Evolutionary conservation across 352 stramenopile species (phyloP).

Genomic region (Pseudoperonospora humuli): DNA sequence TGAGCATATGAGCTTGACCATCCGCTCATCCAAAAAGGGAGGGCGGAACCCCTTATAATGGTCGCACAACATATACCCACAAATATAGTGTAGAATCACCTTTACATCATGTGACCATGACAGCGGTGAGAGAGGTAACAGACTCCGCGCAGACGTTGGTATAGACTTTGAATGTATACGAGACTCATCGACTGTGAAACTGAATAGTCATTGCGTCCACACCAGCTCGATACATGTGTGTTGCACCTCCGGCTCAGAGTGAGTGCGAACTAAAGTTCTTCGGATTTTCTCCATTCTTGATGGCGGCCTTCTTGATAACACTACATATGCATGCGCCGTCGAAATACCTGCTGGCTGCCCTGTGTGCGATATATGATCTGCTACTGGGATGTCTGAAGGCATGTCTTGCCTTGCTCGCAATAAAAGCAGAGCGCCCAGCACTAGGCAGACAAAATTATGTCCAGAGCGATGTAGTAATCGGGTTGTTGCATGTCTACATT

Average conservation of each 20-base stretch:
- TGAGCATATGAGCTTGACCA: no score
- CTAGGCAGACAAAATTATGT: constrained; percentile 5
- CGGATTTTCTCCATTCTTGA: background rate
- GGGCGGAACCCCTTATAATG: constrained; percentile 2
- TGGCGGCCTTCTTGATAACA: constrained; percentile 1
- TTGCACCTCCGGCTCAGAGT: background rate
- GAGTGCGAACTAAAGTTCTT: constrained; percentile 4
- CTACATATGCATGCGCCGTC: background rate
- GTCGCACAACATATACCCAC: constrained; percentile 3
- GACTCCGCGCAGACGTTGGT: constrained; percentile 5
- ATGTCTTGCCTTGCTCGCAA: background rate
- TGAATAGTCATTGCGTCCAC: constrained; percentile 6
- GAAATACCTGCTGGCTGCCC: constrained; percentile 1
- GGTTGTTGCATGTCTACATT: constrained; percentile 1
- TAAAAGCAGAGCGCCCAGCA: constrained; percentile 3
- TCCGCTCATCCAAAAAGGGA: no score
- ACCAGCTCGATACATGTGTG: no score
- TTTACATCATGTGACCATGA: background rate
- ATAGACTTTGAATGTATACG: constrained; percentile 4
- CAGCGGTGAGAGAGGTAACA: background rate
- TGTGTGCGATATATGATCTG: background rate
- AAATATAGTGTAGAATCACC: constrained; percentile 4
- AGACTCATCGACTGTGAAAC: constrained; percentile 5
- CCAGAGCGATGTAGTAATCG: constrained; percentile 3
- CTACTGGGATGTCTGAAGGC: background rate